Conservation (phyloP, 2,329 filamentous ascomycete species). For the Trichoderma polysporum region DNA sequence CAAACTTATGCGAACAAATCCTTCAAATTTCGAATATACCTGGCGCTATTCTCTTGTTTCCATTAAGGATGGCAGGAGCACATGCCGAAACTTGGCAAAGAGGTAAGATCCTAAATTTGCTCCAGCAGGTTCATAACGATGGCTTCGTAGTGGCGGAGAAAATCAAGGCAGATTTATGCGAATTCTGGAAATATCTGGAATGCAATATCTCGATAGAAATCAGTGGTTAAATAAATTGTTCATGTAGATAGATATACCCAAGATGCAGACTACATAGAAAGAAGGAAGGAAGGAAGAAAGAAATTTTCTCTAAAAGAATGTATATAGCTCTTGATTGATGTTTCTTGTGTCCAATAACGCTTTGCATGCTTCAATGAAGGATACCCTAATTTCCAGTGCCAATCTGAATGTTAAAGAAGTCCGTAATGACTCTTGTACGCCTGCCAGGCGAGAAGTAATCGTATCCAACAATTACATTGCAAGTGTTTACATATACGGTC, state of each 20-base stretch:
- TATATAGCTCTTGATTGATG: no score
- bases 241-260: neutral
- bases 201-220: neutral
- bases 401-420: conserved; percentile 33
- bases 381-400: neutral
- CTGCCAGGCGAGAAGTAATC: conserved; percentile 35
- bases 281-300: neutral
- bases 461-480: conserved; percentile 37
- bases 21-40: conserved; percentile 23
- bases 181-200: conserved; percentile 24
- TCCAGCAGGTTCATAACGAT: conserved; percentile 22
- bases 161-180: conserved; percentile 26
- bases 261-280: neutral
- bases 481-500: conserved; percentile 37
- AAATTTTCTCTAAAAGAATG: neutral
- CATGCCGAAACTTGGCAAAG: neutral
- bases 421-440: conserved; percentile 33
- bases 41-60: conserved; percentile 26
- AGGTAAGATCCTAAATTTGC: neutral
- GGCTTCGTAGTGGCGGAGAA: conserved; percentile 29
- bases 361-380: neutral
- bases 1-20: neutral
- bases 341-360: no score
- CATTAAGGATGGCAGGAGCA: conserved; percentile 28
- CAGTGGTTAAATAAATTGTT: neutral